phyloP scores from a whole-genome alignment of 2,329 filamentous ascomycete genomes.

The Fonsecaea erecta region DNA sequence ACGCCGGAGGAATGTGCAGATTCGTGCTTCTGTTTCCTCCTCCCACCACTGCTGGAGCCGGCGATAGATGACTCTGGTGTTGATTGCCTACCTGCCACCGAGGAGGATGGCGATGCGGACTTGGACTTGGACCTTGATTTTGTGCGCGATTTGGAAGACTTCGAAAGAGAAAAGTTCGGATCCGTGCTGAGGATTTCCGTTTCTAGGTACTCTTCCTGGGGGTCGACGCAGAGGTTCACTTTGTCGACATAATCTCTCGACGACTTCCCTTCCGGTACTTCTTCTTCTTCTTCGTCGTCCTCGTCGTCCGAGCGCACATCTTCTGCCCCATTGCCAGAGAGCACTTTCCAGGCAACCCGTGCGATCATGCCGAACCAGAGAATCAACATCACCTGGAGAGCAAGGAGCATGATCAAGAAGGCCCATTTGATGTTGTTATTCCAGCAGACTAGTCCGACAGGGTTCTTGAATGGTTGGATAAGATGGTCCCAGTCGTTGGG shows the following conservation, averaged over 20 bases:
- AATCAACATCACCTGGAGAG: slow-evolving; percentile 78
- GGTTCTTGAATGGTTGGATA: slow-evolving; percentile 72
- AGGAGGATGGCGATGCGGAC: slow-evolving; percentile 20
- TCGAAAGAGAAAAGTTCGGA: slow-evolving; percentile 27
- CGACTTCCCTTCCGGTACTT: slow-evolving; percentile 2
- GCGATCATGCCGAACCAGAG: slow-evolving; percentile 91
- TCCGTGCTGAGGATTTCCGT: slow-evolving; percentile 35
- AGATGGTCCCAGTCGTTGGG: slow-evolving; percentile 65
- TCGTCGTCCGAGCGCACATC: slow-evolving; percentile 89
- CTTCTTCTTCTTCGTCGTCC: slow-evolving; percentile 66
- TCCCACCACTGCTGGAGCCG: slow-evolving; percentile 9
- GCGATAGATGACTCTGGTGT: slow-evolving; percentile 14
- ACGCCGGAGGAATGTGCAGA: slow-evolving; percentile 35
- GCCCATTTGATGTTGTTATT: slow-evolving; percentile 72
- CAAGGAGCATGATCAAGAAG: slow-evolving; percentile 77
- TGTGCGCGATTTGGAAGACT: slow-evolving; percentile 17
- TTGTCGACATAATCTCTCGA: slow-evolving; percentile 20
- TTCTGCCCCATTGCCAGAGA: slow-evolving; percentile 77
- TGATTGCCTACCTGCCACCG: slow-evolving; percentile 11
- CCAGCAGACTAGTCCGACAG: slow-evolving; percentile 78
- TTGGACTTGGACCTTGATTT: slow-evolving; percentile 18
- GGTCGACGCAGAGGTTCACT: slow-evolving; percentile 26
- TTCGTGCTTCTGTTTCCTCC: slow-evolving; percentile 32
- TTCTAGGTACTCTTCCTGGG: slow-evolving; percentile 30
- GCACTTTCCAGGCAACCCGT: slow-evolving; percentile 77